A percentile compares a stretch with the other conserved stretches of the same genome.
These are phyloP conservation scores for Fusarium buharicum DNA, from an alignment of 2,329 filamentous ascomycete species.

Conservation along the genomic window DNA sequence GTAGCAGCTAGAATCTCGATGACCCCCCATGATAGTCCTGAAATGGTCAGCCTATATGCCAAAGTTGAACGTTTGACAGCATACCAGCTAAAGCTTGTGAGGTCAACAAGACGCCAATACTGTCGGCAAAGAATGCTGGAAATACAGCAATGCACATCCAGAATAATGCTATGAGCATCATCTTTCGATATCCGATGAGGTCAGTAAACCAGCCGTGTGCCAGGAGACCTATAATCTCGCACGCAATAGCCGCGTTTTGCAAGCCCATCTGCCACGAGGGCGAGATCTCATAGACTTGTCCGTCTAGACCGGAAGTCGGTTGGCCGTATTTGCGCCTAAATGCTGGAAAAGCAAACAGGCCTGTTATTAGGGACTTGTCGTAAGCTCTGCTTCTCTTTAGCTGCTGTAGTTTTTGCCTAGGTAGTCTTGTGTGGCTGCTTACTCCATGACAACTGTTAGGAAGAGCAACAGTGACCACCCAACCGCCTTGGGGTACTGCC, in stretches of 20 bases:
- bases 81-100: slow-evolving; percentile 50
- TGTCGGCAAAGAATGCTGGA: slow-evolving; percentile 51
- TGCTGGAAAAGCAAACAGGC: slow-evolving; percentile 40
- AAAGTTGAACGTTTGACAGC: not conserved
- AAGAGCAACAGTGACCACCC: slow-evolving; percentile 42
- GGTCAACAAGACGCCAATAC: slow-evolving; percentile 48
- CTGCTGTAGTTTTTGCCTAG: not conserved
- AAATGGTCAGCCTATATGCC: not conserved
- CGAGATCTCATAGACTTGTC: slow-evolving; percentile 52
- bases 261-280: slow-evolving; percentile 41
- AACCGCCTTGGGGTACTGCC: slow-evolving; percentile 42
- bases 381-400: slow-evolving; percentile 29
- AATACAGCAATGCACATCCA: slow-evolving; percentile 53
- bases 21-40: slow-evolving; percentile 49
- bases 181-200: slow-evolving; percentile 51
- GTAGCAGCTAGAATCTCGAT: slow-evolving; percentile 53
- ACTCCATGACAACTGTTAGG: slow-evolving; percentile 43
- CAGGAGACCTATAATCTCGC: slow-evolving; percentile 52
- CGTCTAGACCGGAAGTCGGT: slow-evolving; percentile 18
- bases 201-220: slow-evolving; percentile 55
- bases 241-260: slow-evolving; percentile 37
- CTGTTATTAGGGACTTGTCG: slow-evolving; percentile 37
- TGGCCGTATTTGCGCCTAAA: slow-evolving; percentile 39
- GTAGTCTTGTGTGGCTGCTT: not conserved
- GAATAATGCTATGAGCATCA: slow-evolving; percentile 51